Conservation (phyloP, 73 alveolate species). For the Paramecium pentaurelia region DNA sequence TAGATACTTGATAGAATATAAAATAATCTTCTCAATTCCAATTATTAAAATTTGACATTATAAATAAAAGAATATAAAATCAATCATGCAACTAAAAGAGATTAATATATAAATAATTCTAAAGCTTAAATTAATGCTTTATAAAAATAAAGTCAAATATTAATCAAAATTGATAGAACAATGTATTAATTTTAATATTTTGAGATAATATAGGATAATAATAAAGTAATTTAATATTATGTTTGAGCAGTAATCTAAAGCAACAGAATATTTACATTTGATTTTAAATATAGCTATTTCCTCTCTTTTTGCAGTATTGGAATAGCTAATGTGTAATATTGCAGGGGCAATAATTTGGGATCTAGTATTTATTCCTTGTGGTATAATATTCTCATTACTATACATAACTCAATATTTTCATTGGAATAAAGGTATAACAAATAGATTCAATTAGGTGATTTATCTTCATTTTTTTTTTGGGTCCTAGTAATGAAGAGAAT, state of each 20-base stretch:
- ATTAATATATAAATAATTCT: background rate
- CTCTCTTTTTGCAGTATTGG: background rate
- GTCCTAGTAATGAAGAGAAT: background rate
- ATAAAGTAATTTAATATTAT: background rate
- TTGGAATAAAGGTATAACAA: background rate
- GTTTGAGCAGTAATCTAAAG: background rate
- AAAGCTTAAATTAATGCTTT: background rate
- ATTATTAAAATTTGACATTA: background rate
- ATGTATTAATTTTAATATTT: background rate
- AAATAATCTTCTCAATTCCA: background rate
- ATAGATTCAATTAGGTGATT: background rate
- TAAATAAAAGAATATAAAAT: background rate
- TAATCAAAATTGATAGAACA: background rate
- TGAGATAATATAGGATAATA: background rate
- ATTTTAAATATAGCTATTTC: background rate
- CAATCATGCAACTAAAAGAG: background rate
- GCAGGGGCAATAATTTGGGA: background rate
- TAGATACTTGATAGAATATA: background rate
- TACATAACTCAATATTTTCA: background rate
- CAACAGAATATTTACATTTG: background rate
- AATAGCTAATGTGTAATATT: background rate
- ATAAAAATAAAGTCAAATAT: background rate
- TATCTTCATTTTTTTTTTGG: background rate
- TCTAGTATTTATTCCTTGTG: background rate
- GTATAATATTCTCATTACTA: background rate